These are phyloP conservation scores for Clavulina sp. DNA, from an alignment of 768 basidiomycete genomes.

Conservation along the genomic window DNA sequence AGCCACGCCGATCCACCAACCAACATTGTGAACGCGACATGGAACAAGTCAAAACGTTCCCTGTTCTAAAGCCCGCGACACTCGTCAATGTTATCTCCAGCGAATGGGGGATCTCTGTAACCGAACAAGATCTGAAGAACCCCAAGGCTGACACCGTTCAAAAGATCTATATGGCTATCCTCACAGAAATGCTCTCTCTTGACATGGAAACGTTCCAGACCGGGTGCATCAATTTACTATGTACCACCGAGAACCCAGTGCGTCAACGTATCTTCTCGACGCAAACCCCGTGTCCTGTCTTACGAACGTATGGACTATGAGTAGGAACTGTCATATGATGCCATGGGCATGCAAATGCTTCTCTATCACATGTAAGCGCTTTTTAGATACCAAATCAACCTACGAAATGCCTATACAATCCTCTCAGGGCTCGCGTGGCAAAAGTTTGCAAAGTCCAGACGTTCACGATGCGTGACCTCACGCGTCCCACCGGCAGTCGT, in stretches of 20 bases:
- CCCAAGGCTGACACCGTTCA: background rate
- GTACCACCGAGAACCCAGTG: background rate
- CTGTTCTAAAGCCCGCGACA: background rate
- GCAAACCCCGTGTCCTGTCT: no score
- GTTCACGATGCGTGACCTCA: slow-evolving; percentile 60
- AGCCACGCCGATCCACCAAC: no score
- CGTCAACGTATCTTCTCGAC: background rate
- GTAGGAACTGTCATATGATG: background rate
- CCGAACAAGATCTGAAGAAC: background rate
- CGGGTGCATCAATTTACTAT: background rate
- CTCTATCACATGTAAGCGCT: background rate
- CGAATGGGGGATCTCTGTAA: background rate
- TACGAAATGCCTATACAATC: background rate
- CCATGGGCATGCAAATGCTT: background rate
- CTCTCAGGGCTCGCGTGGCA: slow-evolving; percentile 45
- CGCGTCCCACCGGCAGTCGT: slow-evolving; percentile 53
- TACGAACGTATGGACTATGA: no score
- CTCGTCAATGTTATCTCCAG: background rate
- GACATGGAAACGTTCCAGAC: background rate
- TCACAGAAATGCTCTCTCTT: background rate
- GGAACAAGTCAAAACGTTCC: no score
- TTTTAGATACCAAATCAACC: background rate
- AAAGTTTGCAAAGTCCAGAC: slow-evolving; percentile 55
- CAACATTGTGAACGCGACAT: no score
- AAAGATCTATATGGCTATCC: background rate